Base-by-base conservation (phyloP, 371 early-diverging fungal species). In the Circinella umbellata region DNA sequence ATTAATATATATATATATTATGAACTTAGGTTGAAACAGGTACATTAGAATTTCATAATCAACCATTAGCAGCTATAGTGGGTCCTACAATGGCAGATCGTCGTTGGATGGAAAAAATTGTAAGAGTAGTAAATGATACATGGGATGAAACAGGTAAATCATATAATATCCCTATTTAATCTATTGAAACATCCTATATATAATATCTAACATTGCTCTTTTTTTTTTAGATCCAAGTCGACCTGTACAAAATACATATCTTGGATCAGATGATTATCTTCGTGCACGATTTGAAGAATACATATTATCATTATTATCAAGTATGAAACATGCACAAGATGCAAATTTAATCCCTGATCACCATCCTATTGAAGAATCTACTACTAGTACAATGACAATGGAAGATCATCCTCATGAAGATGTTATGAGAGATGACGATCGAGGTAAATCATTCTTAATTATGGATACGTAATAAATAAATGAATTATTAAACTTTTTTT, bases 201-300 rank as follows among this genome's bases (percentile, higher is more conserved):
- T 27, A 51, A 37, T 15, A 14, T 35, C 3, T 49, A 9, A 27
- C 17, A 20, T 36, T 37, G 3, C 10, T 71, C 18, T 70, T 62
- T 9, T 73, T 71, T 18, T 70, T 62, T 9, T 73, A 84, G 88
- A 82, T 71, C 88, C 80, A 37, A 81, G 75, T 74, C 73, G 80
- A 68, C 86, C 80, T 60, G 73, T 80, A 67, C 89, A 72, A 72
- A 89, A 85, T 54, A 81, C 82, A 27, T 93, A 89, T 65, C 83
- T 85, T 39, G 95, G 93, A 36, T 89, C 90, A n/a, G 94, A 95
- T 64, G 93, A 93, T 63, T 91, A 92, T 68, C 81, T 95, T 27
- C 86, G 95, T 38, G 82, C 90, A 13, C 86, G 90, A 51, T 93
- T 95, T 69, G 94, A 95, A 76, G 82, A 85, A 64, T 95, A 95